Conservation (phyloP, 1,284 basidiomycete species). For the Abortiporus biennis region DNA sequence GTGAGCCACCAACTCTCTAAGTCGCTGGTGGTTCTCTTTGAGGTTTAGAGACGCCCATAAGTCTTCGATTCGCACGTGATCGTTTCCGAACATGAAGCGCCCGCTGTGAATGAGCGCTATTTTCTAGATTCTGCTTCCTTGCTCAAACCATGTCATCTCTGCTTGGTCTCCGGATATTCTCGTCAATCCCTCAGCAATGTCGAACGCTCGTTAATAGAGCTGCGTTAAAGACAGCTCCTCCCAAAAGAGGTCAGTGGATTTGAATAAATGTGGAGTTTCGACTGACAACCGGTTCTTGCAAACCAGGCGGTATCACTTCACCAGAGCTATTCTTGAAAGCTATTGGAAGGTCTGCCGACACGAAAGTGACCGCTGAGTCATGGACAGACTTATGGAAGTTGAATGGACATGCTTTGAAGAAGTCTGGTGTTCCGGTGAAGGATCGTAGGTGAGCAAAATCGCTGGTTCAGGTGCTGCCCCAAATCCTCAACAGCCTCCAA, state of each 20-base stretch:
- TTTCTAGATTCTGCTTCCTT: no score
- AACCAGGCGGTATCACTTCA: slow-evolving; percentile 36
- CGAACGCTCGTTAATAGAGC: slow-evolving; percentile 38
- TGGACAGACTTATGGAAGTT: slow-evolving; percentile 71
- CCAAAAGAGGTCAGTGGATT: slow-evolving; percentile 21
- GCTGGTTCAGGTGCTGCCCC: slow-evolving; percentile 4
- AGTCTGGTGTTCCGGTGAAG: slow-evolving; percentile 55
- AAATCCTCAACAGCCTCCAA: slow-evolving; percentile 1
- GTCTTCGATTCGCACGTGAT: no score
- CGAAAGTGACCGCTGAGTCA: slow-evolving; percentile 48
- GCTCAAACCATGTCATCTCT: slow-evolving; percentile 4
- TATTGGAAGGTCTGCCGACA: slow-evolving; percentile 62
- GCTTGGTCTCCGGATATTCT: not conserved
- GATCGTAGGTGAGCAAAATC: slow-evolving; percentile 51
- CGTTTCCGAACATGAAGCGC: no score
- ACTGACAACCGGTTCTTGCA: slow-evolving; percentile 6
- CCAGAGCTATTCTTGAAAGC: slow-evolving; percentile 63
- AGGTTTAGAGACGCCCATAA: no score
- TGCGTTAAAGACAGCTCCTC: slow-evolving; percentile 26
- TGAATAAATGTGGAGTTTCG: slow-evolving; percentile 8
- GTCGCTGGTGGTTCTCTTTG: no score
- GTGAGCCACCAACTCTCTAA: no score
- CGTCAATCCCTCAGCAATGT: not conserved
- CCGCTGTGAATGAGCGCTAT: no score
- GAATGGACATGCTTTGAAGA: slow-evolving; percentile 51